phyloP scores from a whole-genome alignment of 345 rosid species.

The Passiflora organensis region DNA sequence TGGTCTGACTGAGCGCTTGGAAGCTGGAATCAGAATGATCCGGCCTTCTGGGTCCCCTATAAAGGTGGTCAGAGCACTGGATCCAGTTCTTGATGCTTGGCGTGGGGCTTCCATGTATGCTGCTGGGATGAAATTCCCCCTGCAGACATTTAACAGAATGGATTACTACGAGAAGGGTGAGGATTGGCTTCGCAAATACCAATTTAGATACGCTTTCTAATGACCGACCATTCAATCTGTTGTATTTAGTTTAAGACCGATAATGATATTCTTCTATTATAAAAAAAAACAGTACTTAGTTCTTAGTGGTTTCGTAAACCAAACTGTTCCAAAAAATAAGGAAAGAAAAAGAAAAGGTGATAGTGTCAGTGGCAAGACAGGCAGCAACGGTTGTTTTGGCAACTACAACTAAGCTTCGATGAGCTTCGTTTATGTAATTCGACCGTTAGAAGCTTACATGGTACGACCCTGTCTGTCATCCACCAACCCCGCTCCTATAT shows the following conservation, averaged over 20 bases:
- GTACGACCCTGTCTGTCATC: conserved; percentile 1
- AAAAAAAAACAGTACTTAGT: not conserved
- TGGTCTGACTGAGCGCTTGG: conserved; percentile 65
- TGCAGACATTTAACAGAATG: conserved; percentile 55
- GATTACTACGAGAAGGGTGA: conserved; percentile 90
- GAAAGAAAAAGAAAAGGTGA: not conserved
- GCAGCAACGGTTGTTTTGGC: conserved; percentile 9
- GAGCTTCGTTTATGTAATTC: not conserved
- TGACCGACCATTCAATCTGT: too few species aligned
- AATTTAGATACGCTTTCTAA: conserved; percentile 49
- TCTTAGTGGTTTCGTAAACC: too few species aligned
- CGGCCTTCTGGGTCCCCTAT: conserved; percentile 76
- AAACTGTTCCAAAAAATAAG: too few species aligned
- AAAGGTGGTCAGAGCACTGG: conserved; percentile 53
- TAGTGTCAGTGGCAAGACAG: not conserved
- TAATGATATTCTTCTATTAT: too few species aligned
- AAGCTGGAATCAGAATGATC: conserved; percentile 73
- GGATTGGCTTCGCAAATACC: conserved; percentile 83
- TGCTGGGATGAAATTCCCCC: conserved; percentile 42
- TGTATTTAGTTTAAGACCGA: too few species aligned
- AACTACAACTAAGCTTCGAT: not conserved
- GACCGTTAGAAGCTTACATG: conserved; percentile 10
- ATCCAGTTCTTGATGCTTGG: conserved; percentile 93
- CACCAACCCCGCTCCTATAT: conserved; percentile 10
- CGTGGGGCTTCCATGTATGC: conserved; percentile 88